phyloP scores from a whole-genome alignment of 2,329 filamentous ascomycete genomes.

The Verticillium isaacii region DNA sequence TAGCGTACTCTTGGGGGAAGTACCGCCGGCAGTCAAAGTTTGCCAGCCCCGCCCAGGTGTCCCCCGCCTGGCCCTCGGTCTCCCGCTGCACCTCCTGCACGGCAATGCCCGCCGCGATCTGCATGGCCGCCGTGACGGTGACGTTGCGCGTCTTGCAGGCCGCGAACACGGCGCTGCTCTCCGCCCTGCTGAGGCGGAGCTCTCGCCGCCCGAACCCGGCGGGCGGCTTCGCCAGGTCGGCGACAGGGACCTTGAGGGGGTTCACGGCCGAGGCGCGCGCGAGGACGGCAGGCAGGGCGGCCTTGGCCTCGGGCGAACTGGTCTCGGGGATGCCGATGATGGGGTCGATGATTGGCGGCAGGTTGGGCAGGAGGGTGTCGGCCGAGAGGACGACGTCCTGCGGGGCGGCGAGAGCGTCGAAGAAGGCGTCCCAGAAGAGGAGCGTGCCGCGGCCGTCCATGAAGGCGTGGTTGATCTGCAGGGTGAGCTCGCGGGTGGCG shows the following conservation, averaged over 20 bases:
- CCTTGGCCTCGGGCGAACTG: background rate
- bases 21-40: background rate
- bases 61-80: background rate
- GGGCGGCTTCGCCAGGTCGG: background rate
- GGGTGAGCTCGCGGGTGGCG: background rate
- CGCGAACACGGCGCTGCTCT: slow-evolving; percentile 1
- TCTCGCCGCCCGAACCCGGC: background rate
- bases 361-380: background rate
- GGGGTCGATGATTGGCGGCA: background rate
- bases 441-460: background rate
- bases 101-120: background rate
- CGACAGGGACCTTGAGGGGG: background rate
- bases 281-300: background rate
- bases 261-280: background rate
- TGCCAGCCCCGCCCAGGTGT: background rate
- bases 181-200: background rate
- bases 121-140: background rate
- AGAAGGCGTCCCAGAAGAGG: background rate
- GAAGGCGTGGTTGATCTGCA: background rate
- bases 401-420: background rate
- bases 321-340: background rate
- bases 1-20: background rate
- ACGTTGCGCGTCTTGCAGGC: background rate
- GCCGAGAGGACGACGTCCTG: background rate
- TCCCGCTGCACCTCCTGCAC: background rate